Percentiles rank a stretch among this genome's conserved stretches.
Conservation (phyloP, 202 grass and related monocot genomes). For the Setaria viridis region DNA sequence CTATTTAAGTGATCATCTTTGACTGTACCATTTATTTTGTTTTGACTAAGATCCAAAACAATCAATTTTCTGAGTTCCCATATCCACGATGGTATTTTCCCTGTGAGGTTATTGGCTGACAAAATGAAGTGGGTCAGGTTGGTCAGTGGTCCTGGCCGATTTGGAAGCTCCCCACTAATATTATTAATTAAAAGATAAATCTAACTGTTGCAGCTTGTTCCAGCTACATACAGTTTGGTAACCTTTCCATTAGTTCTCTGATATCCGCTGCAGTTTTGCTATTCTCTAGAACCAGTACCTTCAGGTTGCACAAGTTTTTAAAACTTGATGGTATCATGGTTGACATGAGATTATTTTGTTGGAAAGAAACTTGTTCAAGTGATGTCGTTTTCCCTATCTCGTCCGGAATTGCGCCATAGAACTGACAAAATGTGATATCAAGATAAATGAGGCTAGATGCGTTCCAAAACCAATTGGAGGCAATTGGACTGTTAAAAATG, state of each 20-base stretch:
- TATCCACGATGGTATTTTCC: slow-evolving; percentile 30
- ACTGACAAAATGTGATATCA: neutral
- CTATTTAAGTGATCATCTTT: slow-evolving; percentile 39
- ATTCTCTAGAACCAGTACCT: neutral
- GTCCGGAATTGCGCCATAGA: slow-evolving; percentile 29
- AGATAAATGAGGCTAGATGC: neutral
- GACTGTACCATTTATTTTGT: slow-evolving; percentile 34
- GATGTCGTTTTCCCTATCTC: slow-evolving; percentile 38
- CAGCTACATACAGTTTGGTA: slow-evolving; percentile 21
- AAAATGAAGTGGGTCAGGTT: slow-evolving; percentile 38
- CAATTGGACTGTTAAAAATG: neutral
- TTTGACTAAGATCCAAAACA: neutral
- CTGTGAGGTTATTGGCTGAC: neutral
- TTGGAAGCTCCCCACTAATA: slow-evolving; percentile 23
- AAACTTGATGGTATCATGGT: slow-evolving; percentile 38
- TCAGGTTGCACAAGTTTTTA: slow-evolving; percentile 31
- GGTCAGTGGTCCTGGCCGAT: neutral
- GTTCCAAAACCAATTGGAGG: slow-evolving; percentile 45
- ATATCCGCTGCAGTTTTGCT: slow-evolving; percentile 13
- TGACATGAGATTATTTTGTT: neutral
- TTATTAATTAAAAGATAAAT: neutral
- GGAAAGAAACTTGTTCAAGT: slow-evolving; percentile 22
- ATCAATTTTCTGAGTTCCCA: neutral
- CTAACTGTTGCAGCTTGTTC: slow-evolving; percentile 34
- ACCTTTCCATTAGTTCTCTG: slow-evolving; percentile 30